These are phyloP conservation scores for Anacardium occidentale DNA, from an alignment of 345 rosid species.

Conservation along the genomic window DNA sequence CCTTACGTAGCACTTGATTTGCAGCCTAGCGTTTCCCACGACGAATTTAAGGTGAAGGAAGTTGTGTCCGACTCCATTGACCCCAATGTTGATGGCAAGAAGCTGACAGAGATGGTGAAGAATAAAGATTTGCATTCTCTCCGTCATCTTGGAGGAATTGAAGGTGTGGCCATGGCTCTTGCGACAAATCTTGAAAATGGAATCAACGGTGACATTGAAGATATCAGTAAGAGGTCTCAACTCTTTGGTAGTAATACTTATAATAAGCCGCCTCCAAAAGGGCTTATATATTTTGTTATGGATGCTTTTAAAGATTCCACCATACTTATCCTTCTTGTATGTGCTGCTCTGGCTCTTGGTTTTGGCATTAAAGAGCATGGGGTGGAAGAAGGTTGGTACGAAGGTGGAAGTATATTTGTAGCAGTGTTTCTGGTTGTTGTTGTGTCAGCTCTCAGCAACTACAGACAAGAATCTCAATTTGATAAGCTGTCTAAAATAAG, in stretches of 20 bases:
- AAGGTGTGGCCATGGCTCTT: slow-evolving; percentile 51
- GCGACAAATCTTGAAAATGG: slow-evolving; percentile 47
- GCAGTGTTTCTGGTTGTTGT: slow-evolving; percentile 49
- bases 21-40: no score
- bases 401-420: slow-evolving; percentile 57
- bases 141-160: slow-evolving; percentile 44
- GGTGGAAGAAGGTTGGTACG: slow-evolving; percentile 55
- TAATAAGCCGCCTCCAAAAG: slow-evolving; percentile 57
- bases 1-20: no score
- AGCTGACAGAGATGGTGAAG: slow-evolving; percentile 41
- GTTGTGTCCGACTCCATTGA: slow-evolving; percentile 25
- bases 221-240: slow-evolving; percentile 33
- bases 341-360: slow-evolving; percentile 49
- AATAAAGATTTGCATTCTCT: slow-evolving; percentile 39
- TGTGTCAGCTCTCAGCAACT: slow-evolving; percentile 52
- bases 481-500: slow-evolving; percentile 51
- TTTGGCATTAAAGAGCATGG: slow-evolving; percentile 55
- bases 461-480: slow-evolving; percentile 46
- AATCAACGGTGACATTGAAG: slow-evolving; percentile 40
- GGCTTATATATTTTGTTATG: slow-evolving; percentile 47
- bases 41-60: no score
- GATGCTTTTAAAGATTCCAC: slow-evolving; percentile 65
- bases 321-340: slow-evolving; percentile 48
- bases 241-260: slow-evolving; percentile 60
- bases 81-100: slow-evolving; percentile 31